Conservation (phyloP, 202 grass and related monocot species). For the Panicum hallii region DNA sequence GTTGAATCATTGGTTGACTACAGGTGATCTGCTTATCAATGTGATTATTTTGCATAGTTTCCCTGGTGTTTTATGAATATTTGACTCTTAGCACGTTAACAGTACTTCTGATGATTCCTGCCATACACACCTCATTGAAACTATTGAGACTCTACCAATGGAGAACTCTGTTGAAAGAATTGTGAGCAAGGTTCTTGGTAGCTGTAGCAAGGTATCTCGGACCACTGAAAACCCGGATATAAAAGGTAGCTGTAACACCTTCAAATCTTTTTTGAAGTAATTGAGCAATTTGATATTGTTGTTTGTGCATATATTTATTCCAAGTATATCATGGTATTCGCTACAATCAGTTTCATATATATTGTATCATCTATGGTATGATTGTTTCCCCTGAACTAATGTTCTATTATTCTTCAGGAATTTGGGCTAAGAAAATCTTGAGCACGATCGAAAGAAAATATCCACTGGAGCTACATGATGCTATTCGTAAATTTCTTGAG, state of each 20-base stretch:
- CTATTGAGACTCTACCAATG: constrained; percentile 62
- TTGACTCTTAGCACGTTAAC: constrained; percentile 40
- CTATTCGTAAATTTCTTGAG: constrained; percentile 88
- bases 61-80: constrained; percentile 15
- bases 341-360: constrained; percentile 13
- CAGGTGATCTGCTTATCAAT: constrained; percentile 64
- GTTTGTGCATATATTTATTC: constrained; percentile 25
- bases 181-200: constrained; percentile 64
- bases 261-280: constrained; percentile 32
- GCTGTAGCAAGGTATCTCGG: constrained; percentile 57
- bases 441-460: constrained; percentile 61
- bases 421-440: constrained; percentile 74
- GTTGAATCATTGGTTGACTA: constrained; percentile 75
- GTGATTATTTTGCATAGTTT: constrained; percentile 43
- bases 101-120: constrained; percentile 67
- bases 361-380: constrained; percentile 3
- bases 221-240: constrained; percentile 53
- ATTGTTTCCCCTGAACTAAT: constrained; percentile 1
- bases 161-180: constrained; percentile 70
- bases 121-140: constrained; percentile 55
- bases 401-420: constrained; percentile 52
- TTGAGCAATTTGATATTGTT: constrained; percentile 6
- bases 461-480: constrained; percentile 66
- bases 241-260: constrained; percentile 55
- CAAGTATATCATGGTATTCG: constrained; percentile 17